These are phyloP conservation scores for Neolentinus lepideus DNA, from an alignment of 1,284 basidiomycete species.

Conservation along the genomic window DNA sequence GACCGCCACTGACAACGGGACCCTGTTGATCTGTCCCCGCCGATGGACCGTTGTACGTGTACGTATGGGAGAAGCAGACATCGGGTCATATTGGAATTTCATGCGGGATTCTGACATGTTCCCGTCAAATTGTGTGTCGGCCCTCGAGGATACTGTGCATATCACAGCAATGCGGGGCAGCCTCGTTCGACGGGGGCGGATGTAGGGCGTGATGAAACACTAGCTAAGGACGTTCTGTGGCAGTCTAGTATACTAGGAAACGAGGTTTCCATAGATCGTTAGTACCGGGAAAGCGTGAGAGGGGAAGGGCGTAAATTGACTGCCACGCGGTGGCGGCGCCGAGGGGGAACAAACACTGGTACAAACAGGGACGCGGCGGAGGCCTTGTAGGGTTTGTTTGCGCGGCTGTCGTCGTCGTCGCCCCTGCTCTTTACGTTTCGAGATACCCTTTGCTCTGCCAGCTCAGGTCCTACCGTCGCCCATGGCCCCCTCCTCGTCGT, in stretches of 20 bases:
- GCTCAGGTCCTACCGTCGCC: not conserved
- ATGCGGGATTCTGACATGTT: not conserved
- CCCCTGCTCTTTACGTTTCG: not conserved
- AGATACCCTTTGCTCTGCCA: slow-evolving; percentile 2
- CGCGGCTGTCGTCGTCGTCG: slow-evolving; percentile 1
- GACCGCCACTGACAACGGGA: not conserved
- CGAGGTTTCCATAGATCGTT: not conserved
- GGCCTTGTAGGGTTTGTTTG: not conserved
- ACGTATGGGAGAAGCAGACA: not conserved
- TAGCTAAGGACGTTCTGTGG: not conserved
- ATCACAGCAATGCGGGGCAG: not conserved
- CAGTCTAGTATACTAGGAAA: not conserved
- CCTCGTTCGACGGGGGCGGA: not conserved
- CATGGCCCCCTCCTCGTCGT: not conserved
- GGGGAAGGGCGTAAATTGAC: not conserved
- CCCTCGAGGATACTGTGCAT: not conserved
- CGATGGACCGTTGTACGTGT: not conserved
- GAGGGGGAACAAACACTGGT: not conserved
- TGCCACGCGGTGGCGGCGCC: not conserved
- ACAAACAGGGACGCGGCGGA: not conserved
- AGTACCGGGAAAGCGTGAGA: not conserved
- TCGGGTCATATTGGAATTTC: not conserved
- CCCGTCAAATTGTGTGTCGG: not conserved
- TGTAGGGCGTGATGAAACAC: not conserved
- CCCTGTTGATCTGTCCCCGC: not conserved